Evolutionary conservation across 129 eudicot species (phyloP).

Genomic region (Artemisia argyi): DNA sequence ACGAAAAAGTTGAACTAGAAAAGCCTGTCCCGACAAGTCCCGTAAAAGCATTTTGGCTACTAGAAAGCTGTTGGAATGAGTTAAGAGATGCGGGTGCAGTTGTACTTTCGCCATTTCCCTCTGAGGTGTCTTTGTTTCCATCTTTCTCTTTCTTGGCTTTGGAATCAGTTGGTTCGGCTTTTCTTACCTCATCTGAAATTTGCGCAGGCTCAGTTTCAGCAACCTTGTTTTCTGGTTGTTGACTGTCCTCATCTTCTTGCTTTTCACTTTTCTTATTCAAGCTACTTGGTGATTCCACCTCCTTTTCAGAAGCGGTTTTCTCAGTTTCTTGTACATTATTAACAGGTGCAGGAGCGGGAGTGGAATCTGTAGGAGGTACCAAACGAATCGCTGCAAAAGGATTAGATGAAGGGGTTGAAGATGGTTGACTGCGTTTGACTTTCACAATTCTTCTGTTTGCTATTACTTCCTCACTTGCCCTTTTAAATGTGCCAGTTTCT

Average conservation of each 20-base stretch:
- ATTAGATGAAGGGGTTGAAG: constrained; percentile 62
- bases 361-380: constrained; percentile 47
- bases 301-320: constrained; percentile 24
- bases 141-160: too few relatives aligned
- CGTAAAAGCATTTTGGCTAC: constrained; percentile 86
- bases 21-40: constrained; percentile 86
- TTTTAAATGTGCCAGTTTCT: constrained; percentile 69
- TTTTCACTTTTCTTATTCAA: constrained; percentile 17
- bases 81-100: neutral
- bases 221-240: constrained; percentile 30
- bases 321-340: constrained; percentile 25
- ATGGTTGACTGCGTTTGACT: constrained; percentile 69
- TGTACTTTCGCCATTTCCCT: too few relatives aligned
- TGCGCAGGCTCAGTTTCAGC: too few relatives aligned
- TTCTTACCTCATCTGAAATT: too few relatives aligned
- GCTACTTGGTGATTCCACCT: constrained; percentile 19
- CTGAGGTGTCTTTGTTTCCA: too few relatives aligned
- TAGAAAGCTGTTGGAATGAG: constrained; percentile 88
- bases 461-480: constrained; percentile 81
- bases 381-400: constrained; percentile 78
- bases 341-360: constrained; percentile 14
- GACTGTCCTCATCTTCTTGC: constrained; percentile 20
- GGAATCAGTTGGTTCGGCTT: too few relatives aligned
- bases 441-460: constrained; percentile 76
- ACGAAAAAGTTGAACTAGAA: constrained; percentile 73